Evolutionary conservation across 2,329 filamentous ascomycete genomes (phyloP).

Genomic region (Arthrobotrys iridis): DNA sequence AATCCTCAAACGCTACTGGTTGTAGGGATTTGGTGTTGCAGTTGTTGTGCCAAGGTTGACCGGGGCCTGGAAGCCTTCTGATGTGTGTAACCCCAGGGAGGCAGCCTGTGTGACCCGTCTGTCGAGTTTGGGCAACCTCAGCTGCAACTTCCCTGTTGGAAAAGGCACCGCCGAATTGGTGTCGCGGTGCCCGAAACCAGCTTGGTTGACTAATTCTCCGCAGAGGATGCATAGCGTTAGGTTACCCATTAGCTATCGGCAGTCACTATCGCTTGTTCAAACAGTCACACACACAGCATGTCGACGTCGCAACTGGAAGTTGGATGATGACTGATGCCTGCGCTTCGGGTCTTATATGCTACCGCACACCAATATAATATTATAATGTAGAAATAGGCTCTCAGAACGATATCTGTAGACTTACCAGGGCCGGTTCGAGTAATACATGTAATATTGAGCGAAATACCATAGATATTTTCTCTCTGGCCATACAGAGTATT

Average conservation of each 20-base stretch:
- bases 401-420: too few relatives aligned
- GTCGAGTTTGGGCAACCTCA: slow-evolving; percentile 5
- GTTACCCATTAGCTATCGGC: neutral
- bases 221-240: neutral
- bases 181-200: neutral
- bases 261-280: neutral
- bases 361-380: too few relatives aligned
- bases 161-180: neutral
- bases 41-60: slow-evolving; percentile 22
- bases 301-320: too few relatives aligned
- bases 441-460: too few relatives aligned
- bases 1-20: slow-evolving; percentile 18
- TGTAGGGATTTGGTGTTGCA: neutral
- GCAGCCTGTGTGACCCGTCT: slow-evolving; percentile 21
- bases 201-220: slow-evolving; percentile 44
- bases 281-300: neutral
- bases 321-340: too few relatives aligned
- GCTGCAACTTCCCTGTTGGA: slow-evolving; percentile 8
- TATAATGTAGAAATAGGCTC: too few relatives aligned
- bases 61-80: neutral
- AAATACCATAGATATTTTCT: too few relatives aligned
- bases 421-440: too few relatives aligned
- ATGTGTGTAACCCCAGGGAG: slow-evolving; percentile 34
- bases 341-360: too few relatives aligned
- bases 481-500: too few relatives aligned